Conservation (phyloP, 1,139 yeast genomes). For the Starmera stellimalicola region DNA sequence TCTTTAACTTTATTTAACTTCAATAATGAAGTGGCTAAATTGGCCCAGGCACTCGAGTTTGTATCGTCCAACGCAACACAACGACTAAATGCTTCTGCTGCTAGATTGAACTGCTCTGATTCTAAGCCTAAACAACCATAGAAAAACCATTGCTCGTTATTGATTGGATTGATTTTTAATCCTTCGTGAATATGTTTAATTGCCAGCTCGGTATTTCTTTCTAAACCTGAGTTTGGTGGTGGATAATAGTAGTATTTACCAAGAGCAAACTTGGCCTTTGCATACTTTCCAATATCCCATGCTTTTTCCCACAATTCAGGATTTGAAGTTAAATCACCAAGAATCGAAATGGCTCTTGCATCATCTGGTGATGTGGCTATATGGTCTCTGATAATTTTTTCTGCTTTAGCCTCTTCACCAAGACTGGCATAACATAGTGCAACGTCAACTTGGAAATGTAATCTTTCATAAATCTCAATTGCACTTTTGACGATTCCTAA, state of each 20-base stretch:
- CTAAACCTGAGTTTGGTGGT: slow-evolving; percentile 38
- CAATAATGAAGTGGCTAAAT: slow-evolving; percentile 73
- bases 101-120: slow-evolving; percentile 58
- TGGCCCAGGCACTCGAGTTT: slow-evolving; percentile 89
- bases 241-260: slow-evolving; percentile 67
- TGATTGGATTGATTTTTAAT: slow-evolving; percentile 65
- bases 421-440: slow-evolving; percentile 88
- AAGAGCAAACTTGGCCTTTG: slow-evolving; percentile 79
- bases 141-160: slow-evolving; percentile 80
- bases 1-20: slow-evolving; percentile 57
- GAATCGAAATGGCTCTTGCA: slow-evolving; percentile 74
- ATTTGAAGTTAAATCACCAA: slow-evolving; percentile 80
- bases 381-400: slow-evolving; percentile 44
- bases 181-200: slow-evolving; percentile 69
- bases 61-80: slow-evolving; percentile 83
- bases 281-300: slow-evolving; percentile 78
- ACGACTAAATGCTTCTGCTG: slow-evolving; percentile 89
- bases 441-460: slow-evolving; percentile 70
- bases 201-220: slow-evolving; percentile 45
- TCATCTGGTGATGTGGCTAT: slow-evolving; percentile 55
- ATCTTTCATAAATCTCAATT: slow-evolving; percentile 75
- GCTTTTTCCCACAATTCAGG: slow-evolving; percentile 75
- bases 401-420: slow-evolving; percentile 66
- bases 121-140: slow-evolving; percentile 91
- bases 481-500: slow-evolving; percentile 85